Base-by-base conservation (phyloP, 768 basidiomycete genomes). In the Trametes punicea region DNA sequence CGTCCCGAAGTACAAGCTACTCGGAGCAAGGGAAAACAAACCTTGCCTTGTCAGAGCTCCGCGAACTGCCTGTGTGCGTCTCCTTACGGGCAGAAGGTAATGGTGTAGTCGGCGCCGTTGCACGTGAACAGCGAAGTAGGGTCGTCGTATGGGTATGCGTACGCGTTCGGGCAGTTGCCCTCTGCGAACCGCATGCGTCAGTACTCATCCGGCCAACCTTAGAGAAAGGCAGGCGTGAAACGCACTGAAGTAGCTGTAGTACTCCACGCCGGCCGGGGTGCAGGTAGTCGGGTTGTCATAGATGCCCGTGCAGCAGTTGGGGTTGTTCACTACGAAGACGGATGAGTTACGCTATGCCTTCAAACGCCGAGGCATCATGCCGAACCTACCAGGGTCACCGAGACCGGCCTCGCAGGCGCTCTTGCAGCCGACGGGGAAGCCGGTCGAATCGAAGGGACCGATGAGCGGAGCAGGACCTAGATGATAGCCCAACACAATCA, bases 251-350 rank as follows among this genome's bases (percentile, higher is more conserved):
- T 77, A 81, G 51, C 59, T 66, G 62, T 77, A 77, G 63, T 69
- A 73, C 18, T 49, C 58, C 8, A 76, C 74, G 20, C 73, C 73
- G 3, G 79, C 79, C 11, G 73, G 59, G 13, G 83, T 84, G 66
- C 85, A 87, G 0, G 83, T 85, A 9, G 63, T 68, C 1, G 82
- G 68, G 4, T 80, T 83, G 66, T 68, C 70, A 69, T 78, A 72
- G 38, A 65, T 67, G 9, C 87, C 87, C 15, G 78, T 78, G 72
- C 86, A 88, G 68, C 86, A 87, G 64, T 86, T 84, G 4, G 75
- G 68, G 21, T 83, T 84, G 70, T 87, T 78, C 30, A 60, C 82
- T 70, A 29, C 11, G 8, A 7, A 23, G 39, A 33, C 8, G 15
- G 8, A 10, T 25, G 27, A 11, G 49, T n/a, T 11, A 30, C 23